Conservation (phyloP, 225 moss, liverwort and hornwort species). For the Climacium dendroides region DNA sequence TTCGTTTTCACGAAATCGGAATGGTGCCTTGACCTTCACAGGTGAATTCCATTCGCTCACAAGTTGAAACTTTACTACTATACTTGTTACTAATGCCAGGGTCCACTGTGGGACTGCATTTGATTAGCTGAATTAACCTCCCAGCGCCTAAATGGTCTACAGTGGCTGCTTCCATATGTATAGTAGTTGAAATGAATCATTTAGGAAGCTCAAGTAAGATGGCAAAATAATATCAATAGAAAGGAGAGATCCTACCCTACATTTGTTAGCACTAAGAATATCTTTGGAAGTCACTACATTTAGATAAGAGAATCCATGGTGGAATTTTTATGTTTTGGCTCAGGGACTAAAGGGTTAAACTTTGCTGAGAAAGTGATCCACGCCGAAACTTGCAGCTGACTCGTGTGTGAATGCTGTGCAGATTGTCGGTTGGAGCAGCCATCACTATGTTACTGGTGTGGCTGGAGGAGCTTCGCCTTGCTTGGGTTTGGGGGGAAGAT, state of each 20-base stretch:
- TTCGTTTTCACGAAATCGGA: conserved; percentile 41
- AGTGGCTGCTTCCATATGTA: neutral
- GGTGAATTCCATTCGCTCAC: neutral
- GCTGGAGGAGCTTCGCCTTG: conserved; percentile 69
- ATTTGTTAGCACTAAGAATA: neutral
- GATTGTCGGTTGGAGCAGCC: conserved; percentile 78
- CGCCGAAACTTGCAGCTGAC: neutral
- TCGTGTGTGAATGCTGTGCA: neutral
- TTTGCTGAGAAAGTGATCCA: neutral
- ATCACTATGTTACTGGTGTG: conserved; percentile 47
- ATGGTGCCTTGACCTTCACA: conserved; percentile 84
- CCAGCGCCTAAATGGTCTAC: neutral
- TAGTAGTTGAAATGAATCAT: neutral
- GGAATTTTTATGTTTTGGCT: neutral
- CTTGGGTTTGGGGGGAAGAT: conserved; percentile 84
- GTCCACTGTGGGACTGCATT: neutral
- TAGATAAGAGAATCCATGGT: neutral
- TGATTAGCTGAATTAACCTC: neutral
- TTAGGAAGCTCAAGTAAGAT: neutral
- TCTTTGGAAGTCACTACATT: neutral
- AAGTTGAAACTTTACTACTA: neutral
- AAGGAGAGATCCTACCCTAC: neutral
- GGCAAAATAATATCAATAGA: too few relatives aligned
- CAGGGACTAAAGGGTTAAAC: too few relatives aligned
- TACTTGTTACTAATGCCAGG: neutral